Percentiles rank a stretch among this genome's conserved stretches.
Conservation (phyloP, 306 rosid genomes). For the Alnus rubra region DNA sequence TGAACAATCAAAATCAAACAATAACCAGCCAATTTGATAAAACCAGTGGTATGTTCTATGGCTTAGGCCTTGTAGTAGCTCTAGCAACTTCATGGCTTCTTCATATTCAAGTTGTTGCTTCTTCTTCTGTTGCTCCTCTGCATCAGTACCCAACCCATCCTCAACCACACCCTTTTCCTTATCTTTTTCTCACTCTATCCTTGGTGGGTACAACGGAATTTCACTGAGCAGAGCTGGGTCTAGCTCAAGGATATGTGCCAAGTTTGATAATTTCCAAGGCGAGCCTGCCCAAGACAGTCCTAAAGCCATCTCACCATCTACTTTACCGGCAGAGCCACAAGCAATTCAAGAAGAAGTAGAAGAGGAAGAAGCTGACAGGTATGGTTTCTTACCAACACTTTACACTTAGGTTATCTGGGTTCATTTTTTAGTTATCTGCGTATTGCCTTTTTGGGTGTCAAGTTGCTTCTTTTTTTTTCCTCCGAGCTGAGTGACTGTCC, state of each 20-base stretch:
- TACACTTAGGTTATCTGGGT: background rate
- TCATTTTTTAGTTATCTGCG: background rate
- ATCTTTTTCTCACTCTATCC: constrained; percentile 43
- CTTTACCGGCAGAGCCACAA: constrained; percentile 23
- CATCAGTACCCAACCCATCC: constrained; percentile 41
- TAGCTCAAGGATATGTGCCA: constrained; percentile 55
- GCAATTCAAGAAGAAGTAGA: constrained; percentile 21
- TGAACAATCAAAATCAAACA: background rate
- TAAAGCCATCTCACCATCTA: constrained; percentile 35
- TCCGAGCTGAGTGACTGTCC: background rate
- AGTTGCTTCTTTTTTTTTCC: background rate
- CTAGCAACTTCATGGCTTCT: constrained; percentile 53
- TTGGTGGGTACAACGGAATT: constrained; percentile 31
- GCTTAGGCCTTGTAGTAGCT: constrained; percentile 21
- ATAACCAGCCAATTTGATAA: background rate
- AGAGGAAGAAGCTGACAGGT: constrained; percentile 81
- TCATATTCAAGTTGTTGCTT: constrained; percentile 47
- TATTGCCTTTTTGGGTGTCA: constrained; percentile 7
- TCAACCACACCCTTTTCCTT: constrained; percentile 50
- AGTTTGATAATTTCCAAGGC: constrained; percentile 82
- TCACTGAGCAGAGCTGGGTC: constrained; percentile 31
- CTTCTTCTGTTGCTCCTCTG: constrained; percentile 24
- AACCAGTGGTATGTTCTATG: constrained; percentile 14
- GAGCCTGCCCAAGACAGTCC: constrained; percentile 37
- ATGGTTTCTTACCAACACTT: constrained; percentile 12